Conservation (phyloP, 805 yeast species). For the Crinitomyces ghanaensis region DNA sequence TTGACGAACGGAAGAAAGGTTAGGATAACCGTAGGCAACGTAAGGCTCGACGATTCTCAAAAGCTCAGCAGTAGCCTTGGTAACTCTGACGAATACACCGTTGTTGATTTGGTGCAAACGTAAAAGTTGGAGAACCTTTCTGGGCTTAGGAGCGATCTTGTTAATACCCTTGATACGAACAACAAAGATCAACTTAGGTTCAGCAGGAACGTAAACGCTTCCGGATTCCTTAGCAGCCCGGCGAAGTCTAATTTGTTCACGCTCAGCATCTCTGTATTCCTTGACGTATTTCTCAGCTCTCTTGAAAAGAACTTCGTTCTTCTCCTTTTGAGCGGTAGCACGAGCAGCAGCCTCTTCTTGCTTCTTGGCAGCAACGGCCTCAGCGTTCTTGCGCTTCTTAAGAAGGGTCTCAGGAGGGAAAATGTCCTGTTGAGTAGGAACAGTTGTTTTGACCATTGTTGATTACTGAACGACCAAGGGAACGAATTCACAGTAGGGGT, state of each 20-base stretch:
- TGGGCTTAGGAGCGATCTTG: constrained; percentile 79
- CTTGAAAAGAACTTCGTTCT: constrained; percentile 52
- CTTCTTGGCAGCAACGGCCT: constrained; percentile 46
- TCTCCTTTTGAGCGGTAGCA: constrained; percentile 21
- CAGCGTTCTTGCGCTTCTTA: constrained; percentile 49
- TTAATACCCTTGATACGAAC: constrained; percentile 98
- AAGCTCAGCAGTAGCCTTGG: constrained; percentile 71
- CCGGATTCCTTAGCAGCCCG: constrained; percentile 92
- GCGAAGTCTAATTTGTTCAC: constrained; percentile 69
- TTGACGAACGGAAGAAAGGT: constrained; percentile 59
- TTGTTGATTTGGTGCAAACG: constrained; percentile 72
- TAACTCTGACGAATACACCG: constrained; percentile 67
- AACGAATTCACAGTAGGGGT: too few relatives aligned
- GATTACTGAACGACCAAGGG: too few relatives aligned
- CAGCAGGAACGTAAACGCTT: constrained; percentile 88
- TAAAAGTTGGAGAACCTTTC: constrained; percentile 68
- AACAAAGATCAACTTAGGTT: constrained; percentile 87
- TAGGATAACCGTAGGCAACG: constrained; percentile 76
- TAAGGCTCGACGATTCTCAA: constrained; percentile 71
- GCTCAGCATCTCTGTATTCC: constrained; percentile 89
- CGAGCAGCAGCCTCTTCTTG: constrained; percentile 35
- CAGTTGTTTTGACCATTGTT: constrained; percentile 17
- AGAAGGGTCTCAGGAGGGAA: constrained; percentile 46
- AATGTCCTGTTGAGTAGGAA: constrained; percentile 19
- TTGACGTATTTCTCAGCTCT: constrained; percentile 93